phyloP scores from a whole-genome alignment of 2,329 filamentous ascomycete species.

The Beauveria varroae region DNA sequence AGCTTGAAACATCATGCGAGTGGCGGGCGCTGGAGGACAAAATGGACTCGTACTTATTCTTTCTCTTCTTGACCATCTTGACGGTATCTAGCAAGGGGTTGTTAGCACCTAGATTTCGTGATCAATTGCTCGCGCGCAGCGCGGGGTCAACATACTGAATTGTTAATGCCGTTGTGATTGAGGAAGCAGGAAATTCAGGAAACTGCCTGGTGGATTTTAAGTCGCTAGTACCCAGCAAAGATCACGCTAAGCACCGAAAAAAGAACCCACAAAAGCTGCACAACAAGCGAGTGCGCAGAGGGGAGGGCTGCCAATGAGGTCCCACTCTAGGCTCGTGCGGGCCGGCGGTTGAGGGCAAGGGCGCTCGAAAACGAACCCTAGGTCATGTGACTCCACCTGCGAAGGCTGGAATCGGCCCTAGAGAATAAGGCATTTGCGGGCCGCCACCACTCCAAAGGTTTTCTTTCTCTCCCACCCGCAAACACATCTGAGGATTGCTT shows the following conservation, averaged over 20 bases:
- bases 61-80: constrained; percentile 68
- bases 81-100: constrained; percentile 40
- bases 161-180: constrained; percentile 12
- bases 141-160: constrained; percentile 14
- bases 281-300: constrained; percentile 1
- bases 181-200: constrained; percentile 10
- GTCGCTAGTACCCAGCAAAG: constrained; percentile 10
- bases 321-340: constrained; percentile 11
- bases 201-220: constrained; percentile 11
- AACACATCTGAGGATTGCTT: constrained; percentile 52
- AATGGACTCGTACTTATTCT: constrained; percentile 49
- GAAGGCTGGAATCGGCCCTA: constrained; percentile 10
- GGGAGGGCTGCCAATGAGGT: neutral
- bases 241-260: constrained; percentile 1
- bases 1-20: neutral
- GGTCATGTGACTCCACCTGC: constrained; percentile 22
- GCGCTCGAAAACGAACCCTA: constrained; percentile 18
- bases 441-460: constrained; percentile 22
- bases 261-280: constrained; percentile 2
- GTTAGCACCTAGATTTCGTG: constrained; percentile 22
- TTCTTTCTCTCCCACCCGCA: constrained; percentile 24
- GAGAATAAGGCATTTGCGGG: constrained; percentile 14
- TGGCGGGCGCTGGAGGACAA: constrained; percentile 8
- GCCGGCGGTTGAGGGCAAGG: constrained; percentile 15
- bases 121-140: constrained; percentile 10